Evolutionary conservation across 148 eudicot species (phyloP).

Genomic region (Fagopyrum tataricum): DNA sequence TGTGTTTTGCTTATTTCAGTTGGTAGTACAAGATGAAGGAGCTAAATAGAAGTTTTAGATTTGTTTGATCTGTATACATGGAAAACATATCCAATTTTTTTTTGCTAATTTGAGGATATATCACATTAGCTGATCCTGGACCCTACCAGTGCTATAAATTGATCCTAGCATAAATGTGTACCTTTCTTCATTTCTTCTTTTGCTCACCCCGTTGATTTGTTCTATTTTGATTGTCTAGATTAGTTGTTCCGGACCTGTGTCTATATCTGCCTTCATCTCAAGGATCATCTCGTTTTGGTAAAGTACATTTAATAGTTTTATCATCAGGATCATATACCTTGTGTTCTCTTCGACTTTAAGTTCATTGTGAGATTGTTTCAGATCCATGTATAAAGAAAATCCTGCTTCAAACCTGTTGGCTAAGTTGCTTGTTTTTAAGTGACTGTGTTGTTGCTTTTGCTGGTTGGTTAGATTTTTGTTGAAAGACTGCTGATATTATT

Average conservation of each 20-base stretch:
- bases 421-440: not conserved
- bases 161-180: not conserved
- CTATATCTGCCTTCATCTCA: not conserved
- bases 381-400: not conserved
- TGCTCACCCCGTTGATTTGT: not conserved
- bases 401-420: not conserved
- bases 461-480: no score
- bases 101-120: not conserved
- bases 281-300: not conserved
- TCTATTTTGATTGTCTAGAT: not conserved
- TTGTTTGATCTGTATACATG: not conserved
- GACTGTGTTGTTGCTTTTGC: not conserved
- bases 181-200: not conserved
- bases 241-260: not conserved
- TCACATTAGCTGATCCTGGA: conserved; percentile 1
- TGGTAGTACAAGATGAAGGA: not conserved
- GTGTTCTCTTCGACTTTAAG: not conserved
- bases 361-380: not conserved
- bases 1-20: not conserved
- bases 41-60: not conserved
- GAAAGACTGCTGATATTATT: not conserved
- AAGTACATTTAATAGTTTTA: no score
- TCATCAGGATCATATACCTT: no score
- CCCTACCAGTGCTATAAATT: not conserved
- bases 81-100: not conserved